Percentiles rank a stretch among this genome's conserved stretches.
Evolutionary conservation across 768 basidiomycete species (phyloP).

Genomic region (Hygrophoropsis aurantiaca): DNA sequence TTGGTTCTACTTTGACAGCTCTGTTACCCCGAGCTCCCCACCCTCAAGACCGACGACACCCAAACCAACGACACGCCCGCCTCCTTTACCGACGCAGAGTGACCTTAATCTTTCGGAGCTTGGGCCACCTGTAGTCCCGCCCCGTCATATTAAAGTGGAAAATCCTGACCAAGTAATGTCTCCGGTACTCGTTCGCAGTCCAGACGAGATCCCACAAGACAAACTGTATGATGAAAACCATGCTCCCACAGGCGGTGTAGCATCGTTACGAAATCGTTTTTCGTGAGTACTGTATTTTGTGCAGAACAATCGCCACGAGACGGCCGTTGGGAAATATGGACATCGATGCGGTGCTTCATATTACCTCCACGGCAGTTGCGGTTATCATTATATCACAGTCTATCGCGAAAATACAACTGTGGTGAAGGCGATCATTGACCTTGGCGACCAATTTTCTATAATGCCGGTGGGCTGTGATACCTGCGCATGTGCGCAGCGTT

Average conservation of each 20-base stretch:
- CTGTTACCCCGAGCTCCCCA: slow-evolving; percentile 7
- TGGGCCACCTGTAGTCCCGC: slow-evolving; percentile 12
- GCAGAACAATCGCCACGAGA: too few relatives aligned
- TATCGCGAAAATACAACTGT: too few relatives aligned
- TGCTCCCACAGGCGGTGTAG: slow-evolving; percentile 24
- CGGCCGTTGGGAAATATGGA: too few relatives aligned
- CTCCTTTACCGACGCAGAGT: slow-evolving; percentile 17
- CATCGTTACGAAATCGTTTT: slow-evolving; percentile 38
- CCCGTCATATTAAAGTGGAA: slow-evolving; percentile 14
- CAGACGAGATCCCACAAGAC: neutral
- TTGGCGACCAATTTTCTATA: too few relatives aligned
- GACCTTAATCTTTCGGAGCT: slow-evolving; percentile 15
- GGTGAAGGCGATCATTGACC: too few relatives aligned
- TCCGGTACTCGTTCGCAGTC: slow-evolving; percentile 4
- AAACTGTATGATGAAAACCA: neutral
- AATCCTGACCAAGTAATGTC: slow-evolving; percentile 4
- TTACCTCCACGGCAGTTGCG: too few relatives aligned
- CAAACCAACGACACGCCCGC: slow-evolving; percentile 12
- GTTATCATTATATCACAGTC: too few relatives aligned
- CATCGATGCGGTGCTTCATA: too few relatives aligned
- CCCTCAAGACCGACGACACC: slow-evolving; percentile 18
- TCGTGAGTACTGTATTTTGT: slow-evolving; percentile 13
- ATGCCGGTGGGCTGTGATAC: too few relatives aligned
- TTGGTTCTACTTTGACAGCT: slow-evolving; percentile 8
- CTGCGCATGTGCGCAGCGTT: too few relatives aligned